Base-by-base conservation (phyloP, 1,139 yeast genomes). In the Casaregolazyma lundiana region DNA sequence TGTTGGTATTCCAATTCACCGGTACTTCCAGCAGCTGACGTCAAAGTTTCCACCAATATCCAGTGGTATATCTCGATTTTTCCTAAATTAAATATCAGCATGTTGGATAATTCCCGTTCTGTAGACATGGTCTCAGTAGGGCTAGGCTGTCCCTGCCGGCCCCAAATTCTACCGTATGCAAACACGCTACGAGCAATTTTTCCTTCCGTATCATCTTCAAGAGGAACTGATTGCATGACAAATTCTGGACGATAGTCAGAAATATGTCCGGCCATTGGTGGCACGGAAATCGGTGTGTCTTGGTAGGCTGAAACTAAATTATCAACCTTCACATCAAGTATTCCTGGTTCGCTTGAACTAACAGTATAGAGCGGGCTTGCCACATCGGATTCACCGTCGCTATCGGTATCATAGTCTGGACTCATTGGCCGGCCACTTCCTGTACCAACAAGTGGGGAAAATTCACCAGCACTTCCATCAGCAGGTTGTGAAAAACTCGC, bases 231-330 rank as follows among this genome's bases (percentile, higher is more conserved):
- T 39, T 61, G 65, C 3, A 61, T 41, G 11, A 52, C 43, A 43
- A 60, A 61, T 18, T 60, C 64, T 2, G 65, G 64, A 44, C 59
- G 64, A 43, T 59, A 54, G 30, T 59, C 61, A 1, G 59, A 50
- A 21, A 57, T 45, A 42, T 58, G 60, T 4, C 65, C 65, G 1
- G 60, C 63, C 9, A 60, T 50, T 2, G 61, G 58, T 2, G 63
- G 61, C 5, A 60, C 51, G n/a, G 13, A 19, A 17, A 30, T 20
- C 18, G 22, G n/a, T 6, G 29, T 6, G 6, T 26, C 29, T n/a
- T 22, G 29, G 3, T 16, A 7, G 7, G 26, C 35, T 2, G n/a
- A 17, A 20, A 6, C 39, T 20, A 35, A 13, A 20, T 42, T 36
- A 17, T 42, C 45, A 35, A 42, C 29, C 20, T 35, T 35, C 11